Percentiles rank a stretch among this genome's conserved stretches.
phyloP scores from a whole-genome alignment of 371 early-diverging fungal genomes.

The Rhizomucor miehei region DNA sequence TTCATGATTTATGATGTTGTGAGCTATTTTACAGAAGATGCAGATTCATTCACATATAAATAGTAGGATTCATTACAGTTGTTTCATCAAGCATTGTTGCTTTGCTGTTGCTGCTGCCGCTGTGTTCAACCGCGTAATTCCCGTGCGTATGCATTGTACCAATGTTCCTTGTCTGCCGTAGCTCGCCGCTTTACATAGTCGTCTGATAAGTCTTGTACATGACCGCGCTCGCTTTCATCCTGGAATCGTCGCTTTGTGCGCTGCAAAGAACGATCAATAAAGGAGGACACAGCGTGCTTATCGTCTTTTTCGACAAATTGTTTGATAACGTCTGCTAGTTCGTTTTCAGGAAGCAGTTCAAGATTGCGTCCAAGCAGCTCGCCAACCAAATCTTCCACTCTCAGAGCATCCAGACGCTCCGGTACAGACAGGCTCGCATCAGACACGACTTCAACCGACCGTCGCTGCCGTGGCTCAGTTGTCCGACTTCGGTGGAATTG shows the following conservation, averaged over 20 bases:
- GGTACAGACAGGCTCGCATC: conserved; percentile 29
- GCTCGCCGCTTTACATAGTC: conserved; percentile 19
- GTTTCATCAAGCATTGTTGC: too few relatives aligned
- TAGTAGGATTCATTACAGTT: too few relatives aligned
- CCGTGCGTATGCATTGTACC: conserved; percentile 6
- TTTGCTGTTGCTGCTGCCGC: too few relatives aligned
- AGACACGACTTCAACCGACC: background rate
- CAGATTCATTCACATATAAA: too few relatives aligned
- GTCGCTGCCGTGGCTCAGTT: background rate
- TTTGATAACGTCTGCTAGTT: conserved; percentile 76
- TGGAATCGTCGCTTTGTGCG: conserved; percentile 9
- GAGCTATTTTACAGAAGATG: too few relatives aligned
- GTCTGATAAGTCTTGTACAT: conserved; percentile 14
- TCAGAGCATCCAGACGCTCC: conserved; percentile 63
- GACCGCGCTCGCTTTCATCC: conserved; percentile 3
- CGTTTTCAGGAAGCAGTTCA: conserved; percentile 73
- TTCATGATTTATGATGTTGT: too few relatives aligned
- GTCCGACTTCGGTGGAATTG: conserved; percentile 63
- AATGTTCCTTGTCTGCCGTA: conserved; percentile 10
- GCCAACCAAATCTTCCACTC: conserved; percentile 74
- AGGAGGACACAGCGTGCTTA: conserved; percentile 69
- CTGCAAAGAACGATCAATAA: conserved; percentile 25
- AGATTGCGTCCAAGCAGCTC: conserved; percentile 71
- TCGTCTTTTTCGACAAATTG: conserved; percentile 90
- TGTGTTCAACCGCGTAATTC: too few relatives aligned